Conservation (phyloP, 2,329 filamentous ascomycete genomes). For the Venturia pyrina region DNA sequence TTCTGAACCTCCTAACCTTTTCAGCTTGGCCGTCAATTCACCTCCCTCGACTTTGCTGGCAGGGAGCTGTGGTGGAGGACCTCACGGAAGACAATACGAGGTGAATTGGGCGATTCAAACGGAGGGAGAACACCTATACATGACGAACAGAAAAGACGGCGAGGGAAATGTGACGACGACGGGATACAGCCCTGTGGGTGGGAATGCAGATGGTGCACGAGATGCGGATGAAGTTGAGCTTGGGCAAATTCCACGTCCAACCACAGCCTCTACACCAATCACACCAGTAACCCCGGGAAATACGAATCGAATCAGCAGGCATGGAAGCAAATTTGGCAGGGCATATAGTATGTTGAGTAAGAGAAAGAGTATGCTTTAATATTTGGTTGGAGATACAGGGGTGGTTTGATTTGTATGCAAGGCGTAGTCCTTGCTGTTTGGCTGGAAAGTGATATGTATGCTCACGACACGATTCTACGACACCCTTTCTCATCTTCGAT, state of each 20-base stretch:
- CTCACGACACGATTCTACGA: neutral
- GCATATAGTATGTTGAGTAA: conserved; percentile 27
- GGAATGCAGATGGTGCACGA: conserved; percentile 19
- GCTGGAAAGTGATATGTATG: neutral
- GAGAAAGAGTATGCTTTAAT: conserved; percentile 26
- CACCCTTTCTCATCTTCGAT: neutral
- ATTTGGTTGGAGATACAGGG: neutral
- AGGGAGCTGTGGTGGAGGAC: conserved; percentile 48
- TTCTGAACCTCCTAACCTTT: conserved; percentile 67
- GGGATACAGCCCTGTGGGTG: conserved; percentile 12
- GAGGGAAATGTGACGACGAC: neutral
- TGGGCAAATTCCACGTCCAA: conserved; percentile 12
- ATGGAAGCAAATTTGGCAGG: conserved; percentile 24
- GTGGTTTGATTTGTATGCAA: neutral
- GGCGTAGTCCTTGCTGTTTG: neutral
- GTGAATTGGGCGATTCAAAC: conserved; percentile 38
- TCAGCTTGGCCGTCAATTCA: conserved; percentile 59
- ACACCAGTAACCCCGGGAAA: conserved; percentile 5
- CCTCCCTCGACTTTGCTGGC: conserved; percentile 42
- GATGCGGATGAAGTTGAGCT: conserved; percentile 12
- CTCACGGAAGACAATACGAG: conserved; percentile 38
- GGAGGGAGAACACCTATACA: conserved; percentile 42
- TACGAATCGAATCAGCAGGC: conserved; percentile 22
- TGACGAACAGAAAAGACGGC: conserved; percentile 19
- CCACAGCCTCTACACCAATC: neutral